Evolutionary conservation across 106 monocot genomes (phyloP), one percentile per base, ranked within the genome.

Genomic region (Agapanthus africanus): DNA sequence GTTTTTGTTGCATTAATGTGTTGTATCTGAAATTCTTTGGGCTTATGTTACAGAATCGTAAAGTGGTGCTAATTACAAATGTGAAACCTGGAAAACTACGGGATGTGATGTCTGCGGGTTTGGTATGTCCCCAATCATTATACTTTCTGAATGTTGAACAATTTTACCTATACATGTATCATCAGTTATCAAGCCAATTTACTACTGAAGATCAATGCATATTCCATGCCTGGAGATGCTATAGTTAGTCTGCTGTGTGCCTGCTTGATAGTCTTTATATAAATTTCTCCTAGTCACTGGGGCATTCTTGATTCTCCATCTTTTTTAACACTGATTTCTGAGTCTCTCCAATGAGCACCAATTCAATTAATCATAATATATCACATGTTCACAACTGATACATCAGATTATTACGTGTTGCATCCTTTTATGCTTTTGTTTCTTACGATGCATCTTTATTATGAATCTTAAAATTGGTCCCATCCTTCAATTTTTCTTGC

Each of bases 31-130:
- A 59, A 63, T 41, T 65, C 16, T 2, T 30, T 73, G 49, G 56
- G 36, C 54, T 31, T 11, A 70, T 40, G 33, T 41, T 77, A 30
- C 79, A 97, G 97, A 92, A 90, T 50, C 97, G 89, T 10, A 80
- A 52, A 52, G 97, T 97, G 26, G 92, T 78, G 34, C 67, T 97
- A 25, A 87, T 97, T 69, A 90, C 97, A 13, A 97, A 97, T 82
- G 97, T 97, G 54, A 92, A 97, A 73, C 97, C 97, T 63, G 97
- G 97, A 70, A 97, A 97, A 54, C 67, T 97, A 35, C 84, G 97
- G 22, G 97, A 97, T 75, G 87, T 92, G 39, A 79, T 81, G 83
- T 97, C 97, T 66, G 62, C 88, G 77, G 97, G 97, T 59, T 76
- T 97, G 97, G 97, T 97, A 97, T 54, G 36, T 59, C 41, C 51